Evolutionary conservation across 371 early-diverging fungal species (phyloP), one percentile per base, ranked within the genome.

Genomic region (Zychaea mexicana): DNA sequence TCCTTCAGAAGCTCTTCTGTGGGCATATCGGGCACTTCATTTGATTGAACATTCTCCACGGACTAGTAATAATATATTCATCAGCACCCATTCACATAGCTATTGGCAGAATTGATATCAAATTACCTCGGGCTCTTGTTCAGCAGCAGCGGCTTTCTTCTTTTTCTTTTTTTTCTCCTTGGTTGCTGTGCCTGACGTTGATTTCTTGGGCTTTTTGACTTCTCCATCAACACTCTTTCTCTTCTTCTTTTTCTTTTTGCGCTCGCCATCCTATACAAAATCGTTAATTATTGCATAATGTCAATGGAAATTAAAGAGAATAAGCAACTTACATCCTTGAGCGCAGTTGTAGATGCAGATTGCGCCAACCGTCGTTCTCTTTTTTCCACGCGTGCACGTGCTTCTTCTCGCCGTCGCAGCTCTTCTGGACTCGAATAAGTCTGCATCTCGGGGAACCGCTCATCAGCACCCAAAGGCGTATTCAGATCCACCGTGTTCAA

Each of bases 381-480:
- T 19, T 73, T 65, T 39, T 74, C 77, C 22, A 60, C 54, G 55
- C 71, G 81, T 17, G 72, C 81, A 36, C 79, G 73, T 7, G 77
- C 81, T 54, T 87, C 86, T 68, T 88, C 86, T 32, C 76, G 70
- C 31, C 76, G 75, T 32, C 86, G 85, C 2, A 81, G 60, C 66
- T 88, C 86, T 57, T 90, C 88, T 0, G 90, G 89, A 26, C 83
- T 82, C 57, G 79, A 70, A 62, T 90, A 90, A 4, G 87, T 79
- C 57, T 82, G 70, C 8, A 79, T 73, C 31, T 85, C 85, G 17
- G 88, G 87, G 55, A 88, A 77, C 7, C 78, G 76, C 55, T 90
- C 89, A 64, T 88, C 79, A 42, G 76, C 83, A 13, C 85, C 83
- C 17, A 88, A 69, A 13, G 90, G 89, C 10, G 78, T 78, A 1